Evolutionary conservation across 2,329 filamentous ascomycete genomes (phyloP).

Genomic region (Ophiostoma pallidulum): DNA sequence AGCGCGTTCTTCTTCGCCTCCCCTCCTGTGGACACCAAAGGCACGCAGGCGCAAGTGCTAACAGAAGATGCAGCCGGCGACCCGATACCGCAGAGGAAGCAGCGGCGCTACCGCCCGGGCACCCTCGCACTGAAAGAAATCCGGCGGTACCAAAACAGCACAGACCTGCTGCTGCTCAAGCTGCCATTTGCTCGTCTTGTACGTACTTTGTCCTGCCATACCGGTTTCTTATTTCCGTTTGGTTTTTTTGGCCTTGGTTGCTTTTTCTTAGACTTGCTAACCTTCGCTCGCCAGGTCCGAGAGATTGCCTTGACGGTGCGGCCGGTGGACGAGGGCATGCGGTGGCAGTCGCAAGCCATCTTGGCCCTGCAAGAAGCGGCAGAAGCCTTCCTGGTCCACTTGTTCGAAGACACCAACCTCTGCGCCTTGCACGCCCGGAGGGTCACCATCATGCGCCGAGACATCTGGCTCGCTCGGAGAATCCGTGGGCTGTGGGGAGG

Average conservation of each 20-base stretch:
- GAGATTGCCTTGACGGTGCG: constrained; percentile 62
- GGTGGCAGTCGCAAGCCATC: constrained; percentile 95
- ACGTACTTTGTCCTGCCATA: constrained; percentile 14
- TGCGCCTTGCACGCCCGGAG: constrained; percentile 95
- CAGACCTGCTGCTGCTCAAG: constrained; percentile 75
- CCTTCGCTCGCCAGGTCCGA: constrained; percentile 48
- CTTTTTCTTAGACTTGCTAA: background rate
- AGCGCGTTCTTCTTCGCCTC: background rate
- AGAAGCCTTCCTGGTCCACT: constrained; percentile 90
- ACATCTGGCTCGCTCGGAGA: constrained; percentile 82
- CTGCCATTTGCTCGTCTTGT: constrained; percentile 72
- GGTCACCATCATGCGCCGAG: constrained; percentile 96
- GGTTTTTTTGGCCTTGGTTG: no score
- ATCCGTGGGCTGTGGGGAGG: constrained; percentile 73
- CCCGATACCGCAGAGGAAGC: constrained; percentile 53
- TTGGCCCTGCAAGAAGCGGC: constrained; percentile 87
- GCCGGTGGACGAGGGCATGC: constrained; percentile 57
- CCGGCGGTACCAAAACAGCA: constrained; percentile 78
- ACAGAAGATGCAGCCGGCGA: constrained; percentile 52
- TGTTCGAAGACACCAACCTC: constrained; percentile 95
- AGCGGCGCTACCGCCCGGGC: constrained; percentile 62
- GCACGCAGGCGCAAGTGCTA: no score
- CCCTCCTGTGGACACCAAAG: no score
- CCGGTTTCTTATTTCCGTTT: constrained; percentile 13
- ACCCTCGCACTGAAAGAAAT: constrained; percentile 89